phyloP scores from a whole-genome alignment of 352 stramenopile species.

The Pythium aristosporum region DNA sequence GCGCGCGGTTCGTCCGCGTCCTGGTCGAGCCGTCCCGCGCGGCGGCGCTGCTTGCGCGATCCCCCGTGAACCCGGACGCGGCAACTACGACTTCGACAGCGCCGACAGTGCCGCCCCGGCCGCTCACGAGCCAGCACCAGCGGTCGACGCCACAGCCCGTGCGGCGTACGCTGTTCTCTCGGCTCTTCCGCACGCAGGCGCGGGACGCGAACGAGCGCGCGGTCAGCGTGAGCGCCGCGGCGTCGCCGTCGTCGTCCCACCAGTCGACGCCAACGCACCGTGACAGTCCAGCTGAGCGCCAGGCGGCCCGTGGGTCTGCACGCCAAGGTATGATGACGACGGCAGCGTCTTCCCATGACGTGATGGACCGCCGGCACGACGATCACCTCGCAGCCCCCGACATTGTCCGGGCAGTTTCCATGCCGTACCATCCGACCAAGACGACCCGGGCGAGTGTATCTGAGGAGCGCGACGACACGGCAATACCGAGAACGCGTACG shows the following conservation, averaged over 20 bases:
- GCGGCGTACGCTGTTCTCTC: constrained; percentile 27
- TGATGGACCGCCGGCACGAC: not conserved
- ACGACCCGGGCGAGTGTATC: no score
- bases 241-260: constrained; percentile 15
- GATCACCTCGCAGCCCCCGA: not conserved
- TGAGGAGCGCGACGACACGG: not conserved
- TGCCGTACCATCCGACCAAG: not conserved
- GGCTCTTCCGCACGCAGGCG: constrained; percentile 26
- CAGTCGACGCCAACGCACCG: constrained; percentile 17
- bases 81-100: not conserved
- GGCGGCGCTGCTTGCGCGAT: constrained; percentile 7
- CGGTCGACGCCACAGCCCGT: constrained; percentile 11
- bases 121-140: not conserved
- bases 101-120: not conserved
- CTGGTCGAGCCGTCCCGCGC: constrained; percentile 11
- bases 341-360: not conserved
- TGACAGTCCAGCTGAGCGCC: not conserved
- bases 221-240: constrained; percentile 5
- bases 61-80: constrained; percentile 11
- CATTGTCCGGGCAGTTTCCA: constrained; percentile 1
- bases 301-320: no score
- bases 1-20: constrained; percentile 6
- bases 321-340: not conserved
- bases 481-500: constrained; percentile 18
- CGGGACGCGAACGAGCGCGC: not conserved